Evolutionary conservation across 495 filamentous ascomycete genomes (phyloP).

Genomic region (Saxophila tyrrhenica): DNA sequence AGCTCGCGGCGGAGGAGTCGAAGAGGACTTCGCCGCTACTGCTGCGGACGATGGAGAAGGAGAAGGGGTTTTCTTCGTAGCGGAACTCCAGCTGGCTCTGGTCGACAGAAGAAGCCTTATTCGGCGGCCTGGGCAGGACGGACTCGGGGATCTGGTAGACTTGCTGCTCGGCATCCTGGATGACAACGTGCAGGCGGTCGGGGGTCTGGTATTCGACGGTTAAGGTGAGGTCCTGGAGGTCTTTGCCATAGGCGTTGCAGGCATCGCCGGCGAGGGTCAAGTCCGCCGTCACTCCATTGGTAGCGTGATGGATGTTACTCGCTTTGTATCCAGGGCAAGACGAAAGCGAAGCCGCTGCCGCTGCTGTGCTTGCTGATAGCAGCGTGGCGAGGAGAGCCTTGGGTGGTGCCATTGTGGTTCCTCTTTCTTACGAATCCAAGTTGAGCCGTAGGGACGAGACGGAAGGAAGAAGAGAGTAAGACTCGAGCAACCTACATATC

Average conservation of each 20-base stretch:
- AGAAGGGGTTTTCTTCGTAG: slow-evolving; percentile 58
- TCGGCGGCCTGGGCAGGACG: slow-evolving; percentile 52
- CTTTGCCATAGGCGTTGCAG: slow-evolving; percentile 19
- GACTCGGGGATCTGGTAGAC: slow-evolving; percentile 70
- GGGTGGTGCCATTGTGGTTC: not conserved
- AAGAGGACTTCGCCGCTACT: slow-evolving; percentile 63
- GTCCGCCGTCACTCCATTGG: slow-evolving; percentile 14
- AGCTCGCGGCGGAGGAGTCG: slow-evolving; percentile 53
- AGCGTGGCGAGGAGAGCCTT: not conserved
- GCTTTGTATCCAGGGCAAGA: slow-evolving; percentile 22
- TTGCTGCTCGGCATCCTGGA: slow-evolving; percentile 61
- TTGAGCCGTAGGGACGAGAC: not conserved
- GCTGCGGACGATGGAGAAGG: slow-evolving; percentile 56
- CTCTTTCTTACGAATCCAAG: not conserved
- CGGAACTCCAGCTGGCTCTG: slow-evolving; percentile 51
- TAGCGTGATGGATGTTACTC: slow-evolving; percentile 12
- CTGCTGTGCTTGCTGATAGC: not conserved
- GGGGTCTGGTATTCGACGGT: slow-evolving; percentile 16
- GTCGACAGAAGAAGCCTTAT: slow-evolving; percentile 15
- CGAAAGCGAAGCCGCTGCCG: not conserved
- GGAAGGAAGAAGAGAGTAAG: not conserved
- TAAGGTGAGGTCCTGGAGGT: slow-evolving; percentile 14
- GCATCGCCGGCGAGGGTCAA: slow-evolving; percentile 17
- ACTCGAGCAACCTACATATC: not conserved
- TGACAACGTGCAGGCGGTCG: slow-evolving; percentile 62